Evolutionary conservation across 306 rosid genomes (phyloP), one percentile per base, ranked within the genome.

Genomic region (Cucurbita ficifolia): DNA sequence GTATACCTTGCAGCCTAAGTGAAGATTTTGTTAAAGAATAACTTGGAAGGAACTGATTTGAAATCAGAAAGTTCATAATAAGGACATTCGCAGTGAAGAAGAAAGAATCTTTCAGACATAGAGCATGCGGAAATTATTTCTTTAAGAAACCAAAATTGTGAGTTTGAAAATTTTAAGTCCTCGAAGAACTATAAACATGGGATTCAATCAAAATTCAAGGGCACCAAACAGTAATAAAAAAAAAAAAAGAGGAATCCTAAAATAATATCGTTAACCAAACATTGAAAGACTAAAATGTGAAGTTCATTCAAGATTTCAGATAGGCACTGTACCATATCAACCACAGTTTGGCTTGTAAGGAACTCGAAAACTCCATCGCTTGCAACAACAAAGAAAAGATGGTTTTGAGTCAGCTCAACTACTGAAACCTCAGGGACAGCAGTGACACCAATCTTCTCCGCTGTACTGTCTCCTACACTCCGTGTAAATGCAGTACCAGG

Each of bases 401-500:
- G 90, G 82, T 89, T 83, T 12, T 92, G 87, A 14, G 88, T 82
- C 68, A 95, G 92, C 79, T 81, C 86, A 78, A 91, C 87, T 12
- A 76, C 29, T 38, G 83, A 81, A 53, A 95, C 88, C 86, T 95
- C 99, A 1, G 99, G 99, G 78, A 79, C 82, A 40, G 97, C 96
- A 73, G 83, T 83, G 36, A 89, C 99, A 72, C 99, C 99, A 67
- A 95, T 95, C 54, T 82, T 84, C 86, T 95, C 97, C 2, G 89
- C 99, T 71, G 90, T 74, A 72, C 82, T 79, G 83, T 95, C 99
- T 51, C 99, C 99, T 4, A 95, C 89, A 50, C 99, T 95, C 91
- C 99, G 89, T 6, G 99, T 91, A 77, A 95, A 95, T 1, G 99
- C 99, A 73, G 97, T 89, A 46, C 99, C 99, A 24, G 99, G 99